phyloP scores from a whole-genome alignment of 2,329 filamentous ascomycete species.

The Stagonosporopsis chrysanthemi region DNA sequence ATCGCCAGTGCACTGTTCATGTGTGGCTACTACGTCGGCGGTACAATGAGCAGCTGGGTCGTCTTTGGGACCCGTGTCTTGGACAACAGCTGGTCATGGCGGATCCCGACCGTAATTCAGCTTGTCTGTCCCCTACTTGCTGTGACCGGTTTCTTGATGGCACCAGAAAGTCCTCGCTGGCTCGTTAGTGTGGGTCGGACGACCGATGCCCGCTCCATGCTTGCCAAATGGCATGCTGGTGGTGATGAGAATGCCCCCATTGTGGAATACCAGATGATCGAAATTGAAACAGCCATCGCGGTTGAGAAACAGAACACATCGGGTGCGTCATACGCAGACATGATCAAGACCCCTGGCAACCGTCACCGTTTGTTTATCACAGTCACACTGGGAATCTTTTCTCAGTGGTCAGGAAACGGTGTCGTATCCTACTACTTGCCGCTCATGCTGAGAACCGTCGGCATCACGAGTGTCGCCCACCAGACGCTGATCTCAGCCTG shows the following conservation, averaged over 20 bases:
- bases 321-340: neutral
- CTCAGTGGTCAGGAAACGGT: neutral
- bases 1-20: neutral
- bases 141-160: neutral
- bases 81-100: neutral
- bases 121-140: neutral
- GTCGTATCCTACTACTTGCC: neutral
- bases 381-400: neutral
- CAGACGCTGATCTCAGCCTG: neutral
- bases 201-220: neutral
- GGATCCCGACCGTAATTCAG: neutral
- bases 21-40: neutral
- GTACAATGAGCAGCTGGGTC: neutral
- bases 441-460: neutral
- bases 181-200: neutral
- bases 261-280: neutral
- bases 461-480: neutral
- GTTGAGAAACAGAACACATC: neutral
- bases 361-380: neutral
- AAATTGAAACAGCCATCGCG: neutral
- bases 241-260: neutral
- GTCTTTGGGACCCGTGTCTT: neutral
- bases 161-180: neutral
- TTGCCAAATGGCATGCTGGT: neutral
- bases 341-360: neutral